Base-by-base conservation (phyloP, 2,329 filamentous ascomycete species). In the Colletotrichum filicis region DNA sequence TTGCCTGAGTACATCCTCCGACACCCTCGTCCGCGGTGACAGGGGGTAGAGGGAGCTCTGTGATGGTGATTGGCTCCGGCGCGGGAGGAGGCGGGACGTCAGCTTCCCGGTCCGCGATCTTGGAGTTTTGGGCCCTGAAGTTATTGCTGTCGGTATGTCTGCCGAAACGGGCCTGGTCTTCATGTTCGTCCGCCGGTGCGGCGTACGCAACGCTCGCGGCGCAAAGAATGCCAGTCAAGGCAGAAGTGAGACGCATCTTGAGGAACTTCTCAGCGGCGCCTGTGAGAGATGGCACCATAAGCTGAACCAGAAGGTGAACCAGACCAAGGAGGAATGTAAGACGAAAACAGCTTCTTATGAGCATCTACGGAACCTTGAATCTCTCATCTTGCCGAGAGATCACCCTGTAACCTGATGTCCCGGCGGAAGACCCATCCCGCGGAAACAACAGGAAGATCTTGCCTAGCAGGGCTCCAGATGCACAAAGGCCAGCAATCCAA, bases 11-110 rank as follows among this genome's bases (percentile, higher is more conserved):
- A 64, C 84, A 86, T 0, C 82, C 78, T 0, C 82, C 82, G 0
- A 66, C 65, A 1, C 60, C 65, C 3, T 74, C 74, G 65, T 62
- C 78, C 1, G 77, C 66, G 0, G 77, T 75, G 1, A 83, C 80
- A 0, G 83, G 84, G 8, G 83, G 84, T 22, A 85, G 70, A 0
- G 82, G 80, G 0, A 86, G 76, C 64, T 82, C 78, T 14, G 76
- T 71, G 46, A 86, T 75, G 1, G 76, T 74, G 56, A 85, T 80
- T 2, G 79, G 79, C 63, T 84, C 83, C 0, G 80, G 81, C 4
- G 32, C 49, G 3, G 80, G 79, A 11, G 79, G 78, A 11, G 69
- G 74, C 82, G 73, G 65, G 0, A 73, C 49, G 16, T 42, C 22
- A 22, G 52, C 16, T 16, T 66, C 14, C 19, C 8, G 32, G 2